Evolutionary conservation across 2,329 filamentous ascomycete species (phyloP).

Genomic region (Phoma sp.): DNA sequence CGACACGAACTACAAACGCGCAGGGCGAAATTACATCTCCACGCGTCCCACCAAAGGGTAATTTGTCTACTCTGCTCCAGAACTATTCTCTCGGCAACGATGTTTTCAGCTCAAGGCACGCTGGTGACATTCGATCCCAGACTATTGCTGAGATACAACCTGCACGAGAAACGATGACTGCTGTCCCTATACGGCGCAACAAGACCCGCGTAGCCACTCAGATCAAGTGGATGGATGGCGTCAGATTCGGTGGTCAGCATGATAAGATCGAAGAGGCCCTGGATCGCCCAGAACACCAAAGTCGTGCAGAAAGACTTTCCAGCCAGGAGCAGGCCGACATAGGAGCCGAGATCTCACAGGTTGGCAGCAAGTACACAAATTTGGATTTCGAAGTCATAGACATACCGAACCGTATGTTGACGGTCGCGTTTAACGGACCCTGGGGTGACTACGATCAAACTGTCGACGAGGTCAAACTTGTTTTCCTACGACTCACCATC

Average conservation of each 20-base stretch:
- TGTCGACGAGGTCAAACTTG: constrained; percentile 47
- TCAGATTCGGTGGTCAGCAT: constrained; percentile 61
- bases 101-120: constrained; percentile 12
- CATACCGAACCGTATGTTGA: constrained; percentile 59
- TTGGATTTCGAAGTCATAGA: constrained; percentile 66
- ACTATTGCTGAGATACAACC: constrained; percentile 10
- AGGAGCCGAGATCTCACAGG: constrained; percentile 66
- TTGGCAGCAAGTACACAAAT: constrained; percentile 66
- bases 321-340: constrained; percentile 54
- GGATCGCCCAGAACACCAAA: constrained; percentile 23
- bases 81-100: constrained; percentile 27
- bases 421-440: constrained; percentile 65
- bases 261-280: constrained; percentile 31
- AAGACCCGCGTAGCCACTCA: constrained; percentile 61
- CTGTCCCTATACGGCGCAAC: constrained; percentile 57
- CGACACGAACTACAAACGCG: constrained; percentile 22
- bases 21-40: constrained; percentile 28
- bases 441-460: constrained; percentile 57
- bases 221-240: constrained; percentile 70
- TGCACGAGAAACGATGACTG: constrained; percentile 53
- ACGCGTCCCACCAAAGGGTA: constrained; percentile 30
- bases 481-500: constrained; percentile 64
- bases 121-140: constrained; percentile 11
- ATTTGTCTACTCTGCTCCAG: constrained; percentile 36
- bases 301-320: constrained; percentile 37